These are phyloP conservation scores for Rhodotorula sp. DNA, from an alignment of 1,284 basidiomycete species.

Conservation along the genomic window DNA sequence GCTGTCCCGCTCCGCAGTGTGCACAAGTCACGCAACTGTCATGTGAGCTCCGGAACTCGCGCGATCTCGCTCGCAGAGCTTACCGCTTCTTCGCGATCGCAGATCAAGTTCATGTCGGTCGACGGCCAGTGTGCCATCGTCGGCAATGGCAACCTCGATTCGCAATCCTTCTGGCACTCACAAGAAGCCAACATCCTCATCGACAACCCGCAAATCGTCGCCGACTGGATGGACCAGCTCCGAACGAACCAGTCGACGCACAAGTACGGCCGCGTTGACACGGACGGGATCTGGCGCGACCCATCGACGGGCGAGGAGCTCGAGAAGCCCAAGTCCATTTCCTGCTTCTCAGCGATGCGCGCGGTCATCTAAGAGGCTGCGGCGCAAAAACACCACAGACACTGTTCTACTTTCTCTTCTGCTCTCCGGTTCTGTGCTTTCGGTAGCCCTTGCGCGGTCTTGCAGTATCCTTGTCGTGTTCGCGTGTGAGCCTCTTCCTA, in stretches of 20 bases:
- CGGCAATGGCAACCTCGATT: conserved; percentile 65
- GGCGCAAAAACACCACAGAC: background rate
- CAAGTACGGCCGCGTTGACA: conserved; percentile 60
- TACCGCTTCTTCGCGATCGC: background rate
- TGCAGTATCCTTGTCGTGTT: too few species aligned
- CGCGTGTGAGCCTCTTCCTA: too few species aligned
- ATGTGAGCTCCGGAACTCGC: conserved; percentile 48
- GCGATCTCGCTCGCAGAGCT: background rate
- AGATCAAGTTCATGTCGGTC: conserved; percentile 69
- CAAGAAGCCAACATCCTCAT: conserved; percentile 73
- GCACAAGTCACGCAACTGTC: conserved; percentile 72
- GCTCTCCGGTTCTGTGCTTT: too few species aligned
- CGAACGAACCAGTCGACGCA: conserved; percentile 67
- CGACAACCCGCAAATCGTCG: conserved; percentile 61
- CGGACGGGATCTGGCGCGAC: conserved; percentile 69
- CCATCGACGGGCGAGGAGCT: conserved; percentile 46
- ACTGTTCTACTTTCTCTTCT: too few species aligned
- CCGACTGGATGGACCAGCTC: conserved; percentile 65
- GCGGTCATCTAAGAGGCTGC: conserved; percentile 21
- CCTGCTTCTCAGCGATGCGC: conserved; percentile 30
- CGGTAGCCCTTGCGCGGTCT: too few species aligned
- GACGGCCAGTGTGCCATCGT: conserved; percentile 69
- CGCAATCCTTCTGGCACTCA: conserved; percentile 75
- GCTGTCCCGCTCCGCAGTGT: conserved; percentile 44
- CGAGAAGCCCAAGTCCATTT: conserved; percentile 29